Conservation (phyloP, 140 eudicot genomes). For the Ambrosia hybrid region DNA sequence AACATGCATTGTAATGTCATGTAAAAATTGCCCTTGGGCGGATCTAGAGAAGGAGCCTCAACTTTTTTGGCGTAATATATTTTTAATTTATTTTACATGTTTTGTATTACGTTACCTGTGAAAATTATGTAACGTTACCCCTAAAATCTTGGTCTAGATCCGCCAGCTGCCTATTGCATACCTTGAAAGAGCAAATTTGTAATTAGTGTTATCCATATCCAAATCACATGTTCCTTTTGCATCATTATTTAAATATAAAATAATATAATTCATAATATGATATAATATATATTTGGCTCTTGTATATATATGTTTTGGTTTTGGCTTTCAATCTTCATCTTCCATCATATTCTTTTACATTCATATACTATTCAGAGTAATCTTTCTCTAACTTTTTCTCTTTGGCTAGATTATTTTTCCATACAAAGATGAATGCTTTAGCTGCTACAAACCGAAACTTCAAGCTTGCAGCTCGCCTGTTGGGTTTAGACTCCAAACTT, state of each 20-base stretch:
- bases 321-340: slow-evolving; percentile 17
- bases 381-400: slow-evolving; percentile 10
- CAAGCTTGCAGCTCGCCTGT: slow-evolving; percentile 75
- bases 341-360: slow-evolving; percentile 3
- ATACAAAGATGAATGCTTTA: slow-evolving; percentile 81
- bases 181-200: slow-evolving; percentile 14
- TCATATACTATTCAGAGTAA: background rate
- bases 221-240: background rate
- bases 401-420: slow-evolving; percentile 21
- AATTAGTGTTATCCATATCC: background rate
- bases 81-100: too few species aligned
- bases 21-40: background rate
- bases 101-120: too few species aligned
- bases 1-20: background rate
- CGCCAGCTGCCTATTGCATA: slow-evolving; percentile 23
- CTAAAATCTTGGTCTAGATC: too few species aligned
- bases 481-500: slow-evolving; percentile 94
- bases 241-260: background rate
- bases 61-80: too few species aligned
- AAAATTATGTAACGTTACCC: too few species aligned
- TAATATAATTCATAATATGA: slow-evolving; percentile 9
- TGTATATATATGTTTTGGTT: slow-evolving; percentile 18
- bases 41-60: too few species aligned
- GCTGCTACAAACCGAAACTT: slow-evolving; percentile 97
- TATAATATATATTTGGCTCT: background rate